phyloP scores from a whole-genome alignment of 2,329 filamentous ascomycete species.

The Trichoderma sp. region DNA sequence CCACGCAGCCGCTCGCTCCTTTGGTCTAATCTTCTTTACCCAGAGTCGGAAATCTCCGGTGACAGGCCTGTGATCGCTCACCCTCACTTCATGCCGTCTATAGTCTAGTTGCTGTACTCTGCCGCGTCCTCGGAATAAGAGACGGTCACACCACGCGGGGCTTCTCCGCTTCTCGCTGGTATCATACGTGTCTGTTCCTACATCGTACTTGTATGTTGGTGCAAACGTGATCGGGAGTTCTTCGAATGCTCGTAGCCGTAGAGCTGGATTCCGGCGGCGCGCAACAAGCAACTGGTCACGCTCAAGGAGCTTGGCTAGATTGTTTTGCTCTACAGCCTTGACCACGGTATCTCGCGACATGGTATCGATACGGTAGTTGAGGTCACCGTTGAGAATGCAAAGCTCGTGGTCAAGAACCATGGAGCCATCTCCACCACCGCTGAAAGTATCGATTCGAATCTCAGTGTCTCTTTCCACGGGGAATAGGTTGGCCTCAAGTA shows the following conservation, averaged over 20 bases:
- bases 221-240: slow-evolving; percentile 89
- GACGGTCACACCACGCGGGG: slow-evolving; percentile 93
- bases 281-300: slow-evolving; percentile 91
- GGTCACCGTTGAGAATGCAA: slow-evolving; percentile 92
- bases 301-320: slow-evolving; percentile 83
- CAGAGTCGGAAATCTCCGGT: slow-evolving; percentile 80
- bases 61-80: slow-evolving; percentile 92
- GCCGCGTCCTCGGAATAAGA: slow-evolving; percentile 81
- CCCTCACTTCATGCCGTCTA: slow-evolving; percentile 80
- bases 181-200: slow-evolving; percentile 92
- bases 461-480: slow-evolving; percentile 68
- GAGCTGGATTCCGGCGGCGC: slow-evolving; percentile 83
- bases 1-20: slow-evolving; percentile 66
- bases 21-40: slow-evolving; percentile 76
- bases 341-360: slow-evolving; percentile 95
- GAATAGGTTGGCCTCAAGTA: slow-evolving; percentile 78
- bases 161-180: slow-evolving; percentile 91
- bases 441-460: slow-evolving; percentile 73
- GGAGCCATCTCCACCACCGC: slow-evolving; percentile 89
- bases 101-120: slow-evolving; percentile 89
- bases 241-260: slow-evolving; percentile 85
- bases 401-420: slow-evolving; percentile 98
- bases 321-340: slow-evolving; percentile 76
- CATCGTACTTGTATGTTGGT: slow-evolving; percentile 98
- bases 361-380: slow-evolving; percentile 98